These are phyloP conservation scores for Chalaropsis thielavioides DNA, from an alignment of 2,329 filamentous ascomycete genomes.

Conservation along the genomic window DNA sequence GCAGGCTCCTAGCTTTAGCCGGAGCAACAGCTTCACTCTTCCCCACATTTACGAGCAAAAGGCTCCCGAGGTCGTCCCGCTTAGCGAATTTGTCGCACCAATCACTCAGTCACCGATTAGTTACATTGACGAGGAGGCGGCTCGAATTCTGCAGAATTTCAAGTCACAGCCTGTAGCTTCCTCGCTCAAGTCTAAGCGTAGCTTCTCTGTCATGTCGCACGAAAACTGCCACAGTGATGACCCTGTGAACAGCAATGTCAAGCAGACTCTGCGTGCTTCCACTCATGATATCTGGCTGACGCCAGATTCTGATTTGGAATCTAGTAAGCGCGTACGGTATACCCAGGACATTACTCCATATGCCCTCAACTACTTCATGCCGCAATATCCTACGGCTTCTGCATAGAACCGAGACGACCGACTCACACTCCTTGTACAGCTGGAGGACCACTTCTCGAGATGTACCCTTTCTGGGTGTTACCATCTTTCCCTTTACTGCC, in stretches of 20 bases:
- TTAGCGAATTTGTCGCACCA: conserved; percentile 3
- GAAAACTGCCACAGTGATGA: conserved; percentile 40
- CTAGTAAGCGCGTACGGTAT: conserved; percentile 2
- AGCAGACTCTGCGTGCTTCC: conserved; percentile 31
- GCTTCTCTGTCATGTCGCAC: conserved; percentile 20
- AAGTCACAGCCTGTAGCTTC: conserved; percentile 1
- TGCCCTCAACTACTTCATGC: background rate
- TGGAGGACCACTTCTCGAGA: background rate
- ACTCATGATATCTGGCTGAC: conserved; percentile 23
- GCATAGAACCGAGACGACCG: background rate
- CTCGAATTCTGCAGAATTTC: conserved; percentile 11
- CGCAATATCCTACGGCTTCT: background rate
- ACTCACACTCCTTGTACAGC: too few relatives aligned
- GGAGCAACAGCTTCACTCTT: background rate
- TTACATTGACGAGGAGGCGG: conserved; percentile 8
- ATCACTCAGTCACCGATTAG: background rate
- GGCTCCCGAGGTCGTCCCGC: background rate
- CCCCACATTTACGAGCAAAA: background rate
- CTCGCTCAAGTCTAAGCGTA: conserved; percentile 7
- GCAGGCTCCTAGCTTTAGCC: background rate
- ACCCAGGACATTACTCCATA: background rate
- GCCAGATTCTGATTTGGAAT: conserved; percentile 23
- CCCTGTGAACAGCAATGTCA: conserved; percentile 32
- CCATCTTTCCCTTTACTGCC: background rate
- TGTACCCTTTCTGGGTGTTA: background rate